Evolutionary conservation across 805 yeast species (phyloP).

Genomic region (Candida piceae): DNA sequence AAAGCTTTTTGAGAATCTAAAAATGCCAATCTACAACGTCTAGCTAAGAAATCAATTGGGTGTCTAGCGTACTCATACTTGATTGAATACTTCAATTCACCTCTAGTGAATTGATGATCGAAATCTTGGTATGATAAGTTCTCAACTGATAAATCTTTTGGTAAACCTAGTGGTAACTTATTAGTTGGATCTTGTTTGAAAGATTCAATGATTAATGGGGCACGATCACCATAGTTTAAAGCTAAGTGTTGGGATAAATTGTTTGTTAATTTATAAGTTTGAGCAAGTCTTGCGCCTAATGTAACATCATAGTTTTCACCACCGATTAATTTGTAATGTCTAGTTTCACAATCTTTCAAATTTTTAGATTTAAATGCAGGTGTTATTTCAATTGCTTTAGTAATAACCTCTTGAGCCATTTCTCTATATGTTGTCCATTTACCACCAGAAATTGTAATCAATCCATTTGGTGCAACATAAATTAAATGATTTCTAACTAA

Average conservation of each 20-base stretch:
- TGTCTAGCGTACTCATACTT: conserved; percentile 82
- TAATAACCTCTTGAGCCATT: conserved; percentile 93
- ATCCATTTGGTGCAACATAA: conserved; percentile 60
- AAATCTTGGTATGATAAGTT: conserved; percentile 39
- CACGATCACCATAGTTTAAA: conserved; percentile 83
- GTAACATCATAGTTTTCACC: conserved; percentile 75
- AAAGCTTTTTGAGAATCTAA: conserved; percentile 82
- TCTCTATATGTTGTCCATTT: conserved; percentile 98
- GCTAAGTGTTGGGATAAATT: conserved; percentile 77
- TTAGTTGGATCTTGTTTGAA: conserved; percentile 47
- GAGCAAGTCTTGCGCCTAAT: conserved; percentile 73
- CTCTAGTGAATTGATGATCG: conserved; percentile 84
- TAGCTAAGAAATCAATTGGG: conserved; percentile 83
- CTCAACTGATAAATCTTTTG: background rate
- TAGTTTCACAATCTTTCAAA: conserved; percentile 47
- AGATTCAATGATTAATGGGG: conserved; percentile 67
- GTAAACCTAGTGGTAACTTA: conserved; percentile 59
- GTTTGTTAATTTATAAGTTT: conserved; percentile 67
- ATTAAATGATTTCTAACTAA: conserved; percentile 87
- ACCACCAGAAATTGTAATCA: conserved; percentile 91
- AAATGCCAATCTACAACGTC: conserved; percentile 92
- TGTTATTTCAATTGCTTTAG: conserved; percentile 53
- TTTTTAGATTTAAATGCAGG: conserved; percentile 28
- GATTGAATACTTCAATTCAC: conserved; percentile 80
- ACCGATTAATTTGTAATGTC: conserved; percentile 59